Base-by-base conservation (phyloP, 805 yeast species). In the Priceomyces carsonii region DNA sequence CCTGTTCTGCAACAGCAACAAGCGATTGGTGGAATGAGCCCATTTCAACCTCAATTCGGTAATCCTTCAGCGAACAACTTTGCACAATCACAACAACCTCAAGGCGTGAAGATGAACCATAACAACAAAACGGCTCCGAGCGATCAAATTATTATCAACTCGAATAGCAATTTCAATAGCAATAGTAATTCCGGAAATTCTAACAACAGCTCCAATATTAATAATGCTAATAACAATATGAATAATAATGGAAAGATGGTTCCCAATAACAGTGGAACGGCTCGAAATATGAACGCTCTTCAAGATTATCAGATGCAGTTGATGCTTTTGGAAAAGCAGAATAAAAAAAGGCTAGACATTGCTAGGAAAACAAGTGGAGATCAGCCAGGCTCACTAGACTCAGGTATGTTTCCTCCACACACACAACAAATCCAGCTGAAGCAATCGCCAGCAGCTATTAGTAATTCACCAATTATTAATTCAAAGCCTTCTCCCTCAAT, bases 231-330 rank as follows among this genome's bases (percentile, higher is more conserved):
- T 23, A 24, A 27, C n/a, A n/a, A n/a, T n/a, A n/a, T n/a, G n/a
- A n/a, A n/a, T 18, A 12, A 10, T 31, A 43, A 33, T 27, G 27
- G 31, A 9, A 16, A 18, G n/a, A n/a, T n/a, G n/a, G 14, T 25
- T 16, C 15, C 33, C 14, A 33, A 32, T 18, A 29, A 21, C 14
- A 40, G 35, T 29, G 27, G 26, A 19, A 36, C 39, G 18, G 51
- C 44, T 28, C 51, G 64, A 29, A 66, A 66, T 46, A 67, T 63
- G 38, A 73, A 71, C 49, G 90, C 91, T 1, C 63, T 86, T 25
- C 86, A 82, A 48, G 95, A 86, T 53, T 86, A 87, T 57, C 95
- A 86, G 56, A 80, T 78, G 69, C 91, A 85, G 57, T 63, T 85
- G 45, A 75, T 84, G 74, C 55, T 82, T 35, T 62, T 87, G 51